These are phyloP conservation scores for Arthrinium phaeospermum DNA, from an alignment of 2,329 filamentous ascomycete species.

Conservation along the genomic window DNA sequence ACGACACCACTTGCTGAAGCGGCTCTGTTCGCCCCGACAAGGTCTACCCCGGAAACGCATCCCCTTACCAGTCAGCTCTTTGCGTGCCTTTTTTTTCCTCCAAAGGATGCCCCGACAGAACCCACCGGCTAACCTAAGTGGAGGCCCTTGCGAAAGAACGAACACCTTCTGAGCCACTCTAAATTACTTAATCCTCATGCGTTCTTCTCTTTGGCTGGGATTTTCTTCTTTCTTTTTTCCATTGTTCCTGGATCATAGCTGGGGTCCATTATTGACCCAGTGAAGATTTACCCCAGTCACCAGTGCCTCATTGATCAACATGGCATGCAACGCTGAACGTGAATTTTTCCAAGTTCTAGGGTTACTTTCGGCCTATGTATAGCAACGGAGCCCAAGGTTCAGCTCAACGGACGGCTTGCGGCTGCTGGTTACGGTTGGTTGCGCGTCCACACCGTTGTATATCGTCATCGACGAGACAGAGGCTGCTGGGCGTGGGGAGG, in stretches of 20 bases:
- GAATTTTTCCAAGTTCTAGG: background rate
- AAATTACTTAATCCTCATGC: constrained; percentile 6
- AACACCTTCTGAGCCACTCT: background rate
- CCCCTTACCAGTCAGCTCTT: background rate
- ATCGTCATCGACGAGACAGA: constrained; percentile 5
- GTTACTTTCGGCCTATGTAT: background rate
- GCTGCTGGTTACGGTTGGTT: background rate
- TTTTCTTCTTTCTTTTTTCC: background rate
- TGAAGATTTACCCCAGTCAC: background rate
- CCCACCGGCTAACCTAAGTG: background rate
- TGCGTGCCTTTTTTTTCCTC: background rate
- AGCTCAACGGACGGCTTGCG: background rate
- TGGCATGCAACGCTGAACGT: background rate
- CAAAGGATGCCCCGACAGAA: background rate
- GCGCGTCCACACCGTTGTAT: background rate
- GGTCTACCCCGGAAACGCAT: constrained; percentile 7
- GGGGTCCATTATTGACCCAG: background rate
- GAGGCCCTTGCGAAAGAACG: background rate
- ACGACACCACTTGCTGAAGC: background rate
- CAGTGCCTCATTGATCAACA: background rate
- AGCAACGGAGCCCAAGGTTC: constrained; percentile 4
- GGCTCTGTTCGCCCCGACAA: constrained; percentile 4
- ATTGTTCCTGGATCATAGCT: background rate
- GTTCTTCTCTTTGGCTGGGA: background rate
- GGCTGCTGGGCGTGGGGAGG: background rate